A percentile compares a stretch with the other conserved stretches of the same genome.
Evolutionary conservation across 2,329 filamentous ascomycete species (phyloP).

Genomic region (Juglanconis juglandina): DNA sequence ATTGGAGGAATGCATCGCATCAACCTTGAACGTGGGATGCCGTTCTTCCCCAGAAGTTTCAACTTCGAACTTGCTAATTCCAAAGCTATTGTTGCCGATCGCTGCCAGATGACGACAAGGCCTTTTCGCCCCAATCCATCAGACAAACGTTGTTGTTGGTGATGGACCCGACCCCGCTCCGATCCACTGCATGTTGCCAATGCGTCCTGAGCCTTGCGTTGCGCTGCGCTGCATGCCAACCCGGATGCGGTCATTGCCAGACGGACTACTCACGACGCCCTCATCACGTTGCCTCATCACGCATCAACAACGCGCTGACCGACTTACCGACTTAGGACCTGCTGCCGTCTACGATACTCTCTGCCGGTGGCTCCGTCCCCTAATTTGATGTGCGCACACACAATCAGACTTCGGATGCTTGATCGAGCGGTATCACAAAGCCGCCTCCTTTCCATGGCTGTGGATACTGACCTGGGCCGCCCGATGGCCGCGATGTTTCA

Average conservation of each 20-base stretch:
- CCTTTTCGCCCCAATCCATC: too few species aligned
- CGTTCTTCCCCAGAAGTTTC: too few species aligned
- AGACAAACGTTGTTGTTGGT: neutral
- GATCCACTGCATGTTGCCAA: neutral
- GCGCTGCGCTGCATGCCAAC: neutral
- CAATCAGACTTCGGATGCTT: too few species aligned
- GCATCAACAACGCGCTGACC: neutral
- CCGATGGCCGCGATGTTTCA: neutral
- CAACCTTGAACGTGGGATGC: too few species aligned
- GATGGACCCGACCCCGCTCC: neutral
- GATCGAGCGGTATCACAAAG: too few species aligned
- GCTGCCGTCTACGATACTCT: too few species aligned
- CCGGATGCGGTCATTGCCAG: slow-evolving; percentile 9
- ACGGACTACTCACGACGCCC: slow-evolving; percentile 16
- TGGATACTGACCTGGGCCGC: neutral
- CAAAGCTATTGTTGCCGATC: slow-evolving; percentile 4
- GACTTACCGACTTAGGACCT: neutral
- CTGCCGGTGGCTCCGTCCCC: too few species aligned
- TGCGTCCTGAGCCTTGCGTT: neutral
- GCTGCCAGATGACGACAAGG: slow-evolving; percentile 15
- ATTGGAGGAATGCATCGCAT: too few species aligned
- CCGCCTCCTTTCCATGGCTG: too few species aligned
- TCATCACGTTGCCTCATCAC: slow-evolving; percentile 14
- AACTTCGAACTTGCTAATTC: too few species aligned
- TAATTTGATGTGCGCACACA: too few species aligned